A percentile compares a stretch with the other conserved stretches of the same genome.
phyloP scores from a whole-genome alignment of 805 yeast species.

The Groenewaldozyma tartarivorans region DNA sequence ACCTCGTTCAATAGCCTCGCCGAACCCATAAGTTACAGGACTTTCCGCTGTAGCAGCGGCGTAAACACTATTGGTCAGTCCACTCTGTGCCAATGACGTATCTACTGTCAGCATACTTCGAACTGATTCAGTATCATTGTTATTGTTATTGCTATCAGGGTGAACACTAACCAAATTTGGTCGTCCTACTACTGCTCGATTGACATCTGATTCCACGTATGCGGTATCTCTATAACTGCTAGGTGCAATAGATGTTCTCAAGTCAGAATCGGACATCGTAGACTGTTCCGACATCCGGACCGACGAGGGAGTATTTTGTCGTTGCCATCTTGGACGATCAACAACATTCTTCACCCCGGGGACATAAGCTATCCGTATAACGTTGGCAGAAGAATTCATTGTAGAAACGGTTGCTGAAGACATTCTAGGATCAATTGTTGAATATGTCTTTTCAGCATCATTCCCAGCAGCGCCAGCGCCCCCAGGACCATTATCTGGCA shows the following conservation, averaged over 20 bases:
- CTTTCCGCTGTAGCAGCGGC: conserved; percentile 57
- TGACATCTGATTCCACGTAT: conserved; percentile 39
- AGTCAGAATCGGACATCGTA: conserved; percentile 19
- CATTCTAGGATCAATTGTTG: conserved; percentile 7
- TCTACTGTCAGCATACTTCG: conserved; percentile 3
- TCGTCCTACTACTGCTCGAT: conserved; percentile 60
- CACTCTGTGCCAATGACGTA: background rate
- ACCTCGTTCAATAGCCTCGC: conserved; percentile 10
- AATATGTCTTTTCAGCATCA: too few relatives aligned
- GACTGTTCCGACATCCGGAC: conserved; percentile 18
- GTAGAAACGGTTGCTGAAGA: conserved; percentile 21
- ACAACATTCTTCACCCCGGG: conserved; percentile 63
- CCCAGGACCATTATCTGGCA: background rate
- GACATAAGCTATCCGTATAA: conserved; percentile 84
- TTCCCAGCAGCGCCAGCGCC: background rate
- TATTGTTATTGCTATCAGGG: background rate
- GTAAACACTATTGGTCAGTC: conserved; percentile 1
- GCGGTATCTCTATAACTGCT: conserved; percentile 34
- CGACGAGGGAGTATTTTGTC: conserved; percentile 18
- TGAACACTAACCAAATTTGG: conserved; percentile 48
- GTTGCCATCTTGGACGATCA: conserved; percentile 9
- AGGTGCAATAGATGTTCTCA: conserved; percentile 30
- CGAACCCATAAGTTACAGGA: conserved; percentile 34
- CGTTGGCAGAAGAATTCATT: conserved; percentile 58
- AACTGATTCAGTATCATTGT: background rate